Percentiles rank a stretch among this genome's conserved stretches.
Evolutionary conservation across 371 early-diverging fungal genomes (phyloP).

Genomic region (Mortierella sp.): DNA sequence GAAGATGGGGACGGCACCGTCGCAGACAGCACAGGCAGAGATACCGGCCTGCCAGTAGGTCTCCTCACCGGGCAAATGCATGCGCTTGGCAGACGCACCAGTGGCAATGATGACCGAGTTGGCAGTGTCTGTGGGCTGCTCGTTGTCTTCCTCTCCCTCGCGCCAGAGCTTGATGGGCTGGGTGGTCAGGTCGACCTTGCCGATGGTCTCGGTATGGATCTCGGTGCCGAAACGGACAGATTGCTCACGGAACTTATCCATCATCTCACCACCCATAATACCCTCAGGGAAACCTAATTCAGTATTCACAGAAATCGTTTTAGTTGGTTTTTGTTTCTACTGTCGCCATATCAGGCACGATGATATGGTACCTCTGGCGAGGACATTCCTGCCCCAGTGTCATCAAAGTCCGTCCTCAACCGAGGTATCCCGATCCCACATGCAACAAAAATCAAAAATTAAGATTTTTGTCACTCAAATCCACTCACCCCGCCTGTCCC

Average conservation of each 20-base stretch:
- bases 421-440: slow-evolving; percentile 11
- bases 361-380: no score
- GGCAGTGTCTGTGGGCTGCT: slow-evolving; percentile 76
- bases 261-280: slow-evolving; percentile 83
- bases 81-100: slow-evolving; percentile 98
- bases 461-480: background rate
- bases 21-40: slow-evolving; percentile 99
- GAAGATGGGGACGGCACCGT: slow-evolving; percentile 98
- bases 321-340: no score
- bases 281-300: slow-evolving; percentile 78
- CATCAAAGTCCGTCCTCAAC: no score
- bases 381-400: no score
- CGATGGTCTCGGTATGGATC: slow-evolving; percentile 92
- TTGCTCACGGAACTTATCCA: slow-evolving; percentile 87
- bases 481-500: background rate
- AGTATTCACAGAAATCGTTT: slow-evolving; percentile 6
- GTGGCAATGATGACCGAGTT: slow-evolving; percentile 96
- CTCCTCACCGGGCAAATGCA: slow-evolving; percentile 86
- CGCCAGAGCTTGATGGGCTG: slow-evolving; percentile 94
- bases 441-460: background rate
- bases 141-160: slow-evolving; percentile 80
- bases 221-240: slow-evolving; percentile 85
- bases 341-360: no score
- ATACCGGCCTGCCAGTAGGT: slow-evolving; percentile 96
- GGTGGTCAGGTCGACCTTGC: slow-evolving; percentile 81